Conservation (phyloP, 1,284 basidiomycete genomes). For the Salmacisia buchloeana region DNA sequence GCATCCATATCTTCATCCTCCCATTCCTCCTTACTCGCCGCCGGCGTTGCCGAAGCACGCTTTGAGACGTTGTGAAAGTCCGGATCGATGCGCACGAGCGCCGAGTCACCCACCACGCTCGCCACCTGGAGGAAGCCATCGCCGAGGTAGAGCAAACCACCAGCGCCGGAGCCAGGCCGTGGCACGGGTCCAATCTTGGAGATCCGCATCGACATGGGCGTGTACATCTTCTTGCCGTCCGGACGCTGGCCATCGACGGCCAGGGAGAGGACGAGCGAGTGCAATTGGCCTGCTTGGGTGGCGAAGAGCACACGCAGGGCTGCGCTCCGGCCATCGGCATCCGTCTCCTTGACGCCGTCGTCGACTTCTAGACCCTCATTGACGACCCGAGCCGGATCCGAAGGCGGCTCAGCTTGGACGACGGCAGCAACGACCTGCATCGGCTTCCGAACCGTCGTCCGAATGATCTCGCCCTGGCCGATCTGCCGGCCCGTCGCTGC, state of each 20-base stretch:
- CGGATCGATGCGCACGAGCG: constrained; percentile 23
- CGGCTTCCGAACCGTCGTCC: constrained; percentile 22
- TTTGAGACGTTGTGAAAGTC: constrained; percentile 9
- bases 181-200: constrained; percentile 18
- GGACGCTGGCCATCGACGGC: constrained; percentile 24
- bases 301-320: constrained; percentile 9
- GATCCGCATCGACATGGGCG: neutral
- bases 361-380: too few species aligned
- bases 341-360: constrained; percentile 13
- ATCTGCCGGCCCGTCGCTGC: neutral
- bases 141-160: constrained; percentile 31
- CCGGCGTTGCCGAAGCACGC: neutral
- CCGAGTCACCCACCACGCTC: constrained; percentile 37
- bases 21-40: too few species aligned
- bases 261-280: neutral
- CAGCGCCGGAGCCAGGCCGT: constrained; percentile 28
- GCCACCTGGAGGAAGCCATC: constrained; percentile 35
- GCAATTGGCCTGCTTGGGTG: neutral
- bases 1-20: neutral
- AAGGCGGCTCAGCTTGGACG: constrained; percentile 7
- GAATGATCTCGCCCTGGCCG: constrained; percentile 16
- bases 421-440: constrained; percentile 31
- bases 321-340: neutral
- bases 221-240: constrained; percentile 6
- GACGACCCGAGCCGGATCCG: too few species aligned